Conservation (phyloP, 441 rosid genomes). For the Omphalea diandra region DNA sequence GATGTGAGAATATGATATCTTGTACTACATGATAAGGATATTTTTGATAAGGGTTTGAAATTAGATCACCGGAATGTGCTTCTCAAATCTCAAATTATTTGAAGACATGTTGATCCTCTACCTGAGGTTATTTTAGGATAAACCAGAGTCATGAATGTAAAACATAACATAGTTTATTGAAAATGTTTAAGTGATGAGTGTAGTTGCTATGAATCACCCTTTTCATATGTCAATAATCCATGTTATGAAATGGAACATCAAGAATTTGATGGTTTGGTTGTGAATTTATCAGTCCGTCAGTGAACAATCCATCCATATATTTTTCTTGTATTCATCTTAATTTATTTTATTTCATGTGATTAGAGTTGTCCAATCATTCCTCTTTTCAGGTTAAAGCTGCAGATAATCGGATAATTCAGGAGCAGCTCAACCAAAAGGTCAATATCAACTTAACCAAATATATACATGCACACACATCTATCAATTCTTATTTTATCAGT, state of each 20-base stretch:
- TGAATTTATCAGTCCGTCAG: neutral
- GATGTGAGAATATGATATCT: conserved; percentile 8
- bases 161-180: neutral
- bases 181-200: neutral
- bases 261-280: neutral
- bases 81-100: neutral
- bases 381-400: conserved; percentile 82
- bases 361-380: conserved; percentile 9
- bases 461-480: neutral
- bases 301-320: neutral
- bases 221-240: neutral
- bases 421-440: conserved; percentile 93
- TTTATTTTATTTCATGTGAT: conserved; percentile 22
- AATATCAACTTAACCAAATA: conserved; percentile 8
- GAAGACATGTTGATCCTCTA: neutral
- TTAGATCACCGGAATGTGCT: conserved; percentile 1
- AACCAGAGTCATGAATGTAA: neutral
- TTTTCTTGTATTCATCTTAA: conserved; percentile 1
- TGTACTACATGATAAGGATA: neutral
- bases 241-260: neutral
- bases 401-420: conserved; percentile 89
- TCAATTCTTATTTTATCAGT: neutral
- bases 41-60: conserved; percentile 11
- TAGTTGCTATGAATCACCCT: neutral
- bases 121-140: neutral